Conservation (phyloP, 805 yeast genomes). For the Cyberlindnera meyerae region DNA sequence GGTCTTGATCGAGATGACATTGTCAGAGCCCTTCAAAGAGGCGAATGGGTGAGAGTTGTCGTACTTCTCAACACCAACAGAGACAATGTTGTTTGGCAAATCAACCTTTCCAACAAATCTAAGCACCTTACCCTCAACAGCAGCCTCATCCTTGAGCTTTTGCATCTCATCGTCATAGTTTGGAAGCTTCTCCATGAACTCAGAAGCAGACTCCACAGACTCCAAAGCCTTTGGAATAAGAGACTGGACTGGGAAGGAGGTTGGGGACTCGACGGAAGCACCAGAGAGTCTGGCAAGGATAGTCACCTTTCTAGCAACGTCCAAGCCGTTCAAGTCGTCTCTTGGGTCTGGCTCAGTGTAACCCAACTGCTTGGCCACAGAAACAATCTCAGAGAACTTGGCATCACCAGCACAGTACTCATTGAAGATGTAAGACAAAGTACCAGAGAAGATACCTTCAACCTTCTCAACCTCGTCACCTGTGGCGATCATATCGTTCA, state of each 20-base stretch:
- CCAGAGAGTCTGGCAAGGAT: slow-evolving; percentile 94
- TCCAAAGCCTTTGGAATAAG: slow-evolving; percentile 86
- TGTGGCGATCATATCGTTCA: slow-evolving; percentile 83
- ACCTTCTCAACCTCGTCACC: slow-evolving; percentile 90
- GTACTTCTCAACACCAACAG: slow-evolving; percentile 87
- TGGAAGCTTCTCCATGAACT: slow-evolving; percentile 77
- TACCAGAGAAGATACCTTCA: slow-evolving; percentile 96
- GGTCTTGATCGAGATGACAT: slow-evolving; percentile 87
- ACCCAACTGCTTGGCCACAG: slow-evolving; percentile 83
- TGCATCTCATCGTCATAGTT: slow-evolving; percentile 78
- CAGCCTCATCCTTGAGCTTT: slow-evolving; percentile 73
- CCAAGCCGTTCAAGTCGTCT: slow-evolving; percentile 96
- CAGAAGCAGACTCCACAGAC: slow-evolving; percentile 63
- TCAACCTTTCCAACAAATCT: slow-evolving; percentile 93
- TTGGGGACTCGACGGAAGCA: slow-evolving; percentile 74
- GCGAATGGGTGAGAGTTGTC: slow-evolving; percentile 93
- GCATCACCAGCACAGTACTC: slow-evolving; percentile 73
- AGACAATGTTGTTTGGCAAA: slow-evolving; percentile 58
- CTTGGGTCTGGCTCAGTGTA: slow-evolving; percentile 99
- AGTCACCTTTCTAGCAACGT: slow-evolving; percentile 97
- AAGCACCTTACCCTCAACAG: slow-evolving; percentile 76
- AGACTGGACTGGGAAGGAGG: slow-evolving; percentile 91
- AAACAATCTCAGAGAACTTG: slow-evolving; percentile 86
- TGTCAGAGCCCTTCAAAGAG: slow-evolving; percentile 90
- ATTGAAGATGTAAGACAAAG: slow-evolving; percentile 91